These are phyloP conservation scores for Sugiyamaella americana DNA, from an alignment of 805 yeast genomes.

Conservation along the genomic window DNA sequence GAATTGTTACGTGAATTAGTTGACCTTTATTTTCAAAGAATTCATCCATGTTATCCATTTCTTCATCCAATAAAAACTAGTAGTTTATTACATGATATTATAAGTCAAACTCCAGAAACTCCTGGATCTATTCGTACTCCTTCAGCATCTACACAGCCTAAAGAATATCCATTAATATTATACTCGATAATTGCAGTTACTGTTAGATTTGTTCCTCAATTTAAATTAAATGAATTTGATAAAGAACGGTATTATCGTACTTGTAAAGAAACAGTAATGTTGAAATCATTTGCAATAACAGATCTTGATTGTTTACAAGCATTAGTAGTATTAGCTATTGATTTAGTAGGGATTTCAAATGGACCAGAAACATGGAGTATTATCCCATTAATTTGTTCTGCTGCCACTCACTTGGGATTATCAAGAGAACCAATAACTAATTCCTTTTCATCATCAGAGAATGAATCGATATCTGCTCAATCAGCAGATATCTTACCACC, in stretches of 20 bases:
- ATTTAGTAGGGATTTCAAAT: constrained; percentile 25
- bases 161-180: constrained; percentile 13
- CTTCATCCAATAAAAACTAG: constrained; percentile 39
- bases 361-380: constrained; percentile 29
- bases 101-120: not conserved
- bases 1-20: constrained; percentile 37
- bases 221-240: constrained; percentile 8
- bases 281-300: constrained; percentile 20
- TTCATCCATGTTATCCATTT: constrained; percentile 80
- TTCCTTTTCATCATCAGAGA: not conserved
- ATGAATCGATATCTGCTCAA: constrained; percentile 10
- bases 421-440: constrained; percentile 9
- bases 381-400: constrained; percentile 23
- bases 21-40: constrained; percentile 65
- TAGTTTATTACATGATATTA: constrained; percentile 1
- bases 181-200: constrained; percentile 22
- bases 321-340: constrained; percentile 22
- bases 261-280: constrained; percentile 21
- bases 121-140: not conserved
- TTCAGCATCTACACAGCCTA: not conserved
- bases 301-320: constrained; percentile 24
- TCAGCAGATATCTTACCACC: constrained; percentile 13
- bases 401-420: constrained; percentile 18
- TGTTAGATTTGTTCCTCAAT: constrained; percentile 17
- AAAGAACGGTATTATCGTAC: constrained; percentile 14